Conservation (phyloP, 2,329 filamentous ascomycete species). For the Monosporascus sp. region DNA sequence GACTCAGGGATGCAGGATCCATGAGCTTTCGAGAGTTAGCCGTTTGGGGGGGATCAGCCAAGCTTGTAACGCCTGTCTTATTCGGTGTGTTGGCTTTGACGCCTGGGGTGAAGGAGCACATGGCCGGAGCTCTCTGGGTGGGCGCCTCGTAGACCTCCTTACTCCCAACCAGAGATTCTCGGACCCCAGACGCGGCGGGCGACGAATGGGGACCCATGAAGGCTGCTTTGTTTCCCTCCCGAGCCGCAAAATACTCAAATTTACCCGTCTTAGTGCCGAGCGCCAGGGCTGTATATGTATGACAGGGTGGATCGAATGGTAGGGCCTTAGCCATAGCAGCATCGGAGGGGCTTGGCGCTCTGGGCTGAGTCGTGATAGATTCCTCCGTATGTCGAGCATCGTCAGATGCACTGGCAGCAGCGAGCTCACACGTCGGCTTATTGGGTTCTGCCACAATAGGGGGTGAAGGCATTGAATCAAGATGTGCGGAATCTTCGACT, state of each 20-base stretch:
- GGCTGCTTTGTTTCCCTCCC: slow-evolving; percentile 30
- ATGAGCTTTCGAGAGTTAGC: neutral
- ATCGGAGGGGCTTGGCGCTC: slow-evolving; percentile 26
- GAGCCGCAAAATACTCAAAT: slow-evolving; percentile 33
- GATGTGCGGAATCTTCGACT: neutral
- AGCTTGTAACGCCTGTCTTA: neutral
- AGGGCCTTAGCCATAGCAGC: slow-evolving; percentile 26
- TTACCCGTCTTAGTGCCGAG: slow-evolving; percentile 34
- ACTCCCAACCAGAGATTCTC: slow-evolving; percentile 9
- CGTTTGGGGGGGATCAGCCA: neutral
- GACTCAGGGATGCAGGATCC: slow-evolving; percentile 1
- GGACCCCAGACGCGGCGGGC: slow-evolving; percentile 9
- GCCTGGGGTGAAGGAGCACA: neutral
- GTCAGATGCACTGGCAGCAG: slow-evolving; percentile 4
- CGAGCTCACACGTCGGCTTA: neutral
- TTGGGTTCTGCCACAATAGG: slow-evolving; percentile 1
- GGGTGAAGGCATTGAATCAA: slow-evolving; percentile 1
- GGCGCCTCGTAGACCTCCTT: neutral
- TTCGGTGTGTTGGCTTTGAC: neutral
- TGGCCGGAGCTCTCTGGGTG: neutral
- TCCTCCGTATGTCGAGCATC: slow-evolving; percentile 3
- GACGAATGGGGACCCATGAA: slow-evolving; percentile 5
- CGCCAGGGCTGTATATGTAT: slow-evolving; percentile 21
- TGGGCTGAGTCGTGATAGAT: neutral
- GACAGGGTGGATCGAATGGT: slow-evolving; percentile 22